Evolutionary conservation across 139 green algal genomes (phyloP), one percentile per base, ranked within the genome.

Genomic region (Astrephomene gubernaculifera): DNA sequence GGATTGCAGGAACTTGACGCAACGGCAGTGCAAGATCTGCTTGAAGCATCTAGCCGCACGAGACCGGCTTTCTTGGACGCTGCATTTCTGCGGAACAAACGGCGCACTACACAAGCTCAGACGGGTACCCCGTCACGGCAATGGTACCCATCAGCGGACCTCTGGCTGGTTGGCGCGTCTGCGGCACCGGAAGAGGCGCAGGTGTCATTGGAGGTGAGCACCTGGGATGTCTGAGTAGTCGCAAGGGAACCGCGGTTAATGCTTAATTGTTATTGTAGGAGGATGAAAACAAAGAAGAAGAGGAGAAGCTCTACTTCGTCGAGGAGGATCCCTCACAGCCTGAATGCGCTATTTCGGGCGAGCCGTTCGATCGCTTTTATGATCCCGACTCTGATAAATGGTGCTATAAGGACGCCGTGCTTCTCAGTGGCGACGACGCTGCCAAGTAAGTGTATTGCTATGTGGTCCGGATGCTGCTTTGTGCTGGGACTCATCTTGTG

Each of bases 131-230:
- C 36, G 25, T 82, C 82, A 14, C 85, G 78, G 19, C 78, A 87
- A 5, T 97, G 94, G 94, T 97, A 93, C 73, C 74, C 93, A 2
- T 80, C 87, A 17, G 82, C 92, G 22, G 92, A 95, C 64, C 71
- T 83, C 10, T 97, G 95, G 95, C 61, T 96, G 25, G 78, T 86
- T 27, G 94, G 94, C 61, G 92, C 90, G 1, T 41, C 70, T 4
- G 21, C 57, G 27, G 29, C 63, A 41, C 43, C 1, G 22, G 44
- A 68, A 43, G 70, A 78, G 14, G 49, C 10, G 1, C 1, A 43
- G 4, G 35, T 9, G 0, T 12, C 8, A 25, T 19, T 3, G 4
- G 79, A 79, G 64, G 79, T 86, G 35, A 69, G 73, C n/a, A n/a
- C n/a, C n/a, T n/a, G n/a, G n/a, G n/a, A n/a, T n/a, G n/a, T n/a